Base-by-base conservation (phyloP, 2,329 filamentous ascomycete species). In the Diatrype stigma region DNA sequence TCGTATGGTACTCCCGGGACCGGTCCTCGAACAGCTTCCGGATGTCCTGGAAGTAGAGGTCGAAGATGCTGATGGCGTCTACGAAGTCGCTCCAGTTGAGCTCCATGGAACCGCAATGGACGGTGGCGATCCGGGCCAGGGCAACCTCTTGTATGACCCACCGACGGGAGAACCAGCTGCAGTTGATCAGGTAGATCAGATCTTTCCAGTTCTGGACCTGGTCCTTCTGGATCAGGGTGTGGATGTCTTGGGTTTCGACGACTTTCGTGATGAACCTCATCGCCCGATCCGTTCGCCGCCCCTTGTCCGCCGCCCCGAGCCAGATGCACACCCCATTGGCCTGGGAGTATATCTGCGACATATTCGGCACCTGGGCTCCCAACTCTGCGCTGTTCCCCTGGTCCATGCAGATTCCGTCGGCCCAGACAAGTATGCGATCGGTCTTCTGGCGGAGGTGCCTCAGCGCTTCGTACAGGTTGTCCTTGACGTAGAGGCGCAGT, bases 21-120 rank as follows among this genome's bases (percentile, higher is more conserved):
- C 14, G 17, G 12, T 42, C 38, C 19, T n/a, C 34, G 12, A 55
- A 48, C 6, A 52, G n/a, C 0, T 38, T 46, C 14, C 47, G 48
- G 17, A 59, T 53, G 19, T 46, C 49, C 7, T 57, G 46, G 11
- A 53, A 54, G 37, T 53, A 56, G 5, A 45, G 26, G 22, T 37
- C 46, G 28, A 63, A 60, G 6, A 61, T 40, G 2, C 38, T 40
- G 8, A 62, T 50, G 14, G 60, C 61, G 32, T 60, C 59, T 1
- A 49, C 45, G 40, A 63, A 61, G 12, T 62, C 56, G n/a, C 40
- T 28, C 60, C 59, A 65, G 10, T 38, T 11, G 3, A 50, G 45
- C 8, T 11, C 21, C 14, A 44, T 42, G 17, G 23, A 32, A 22
- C 45, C 45, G 21, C 16, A 53, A 22, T 30, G 50, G 6, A 55